Base-by-base conservation (phyloP, 1,139 yeast genomes). In the Taphrina sp. region DNA sequence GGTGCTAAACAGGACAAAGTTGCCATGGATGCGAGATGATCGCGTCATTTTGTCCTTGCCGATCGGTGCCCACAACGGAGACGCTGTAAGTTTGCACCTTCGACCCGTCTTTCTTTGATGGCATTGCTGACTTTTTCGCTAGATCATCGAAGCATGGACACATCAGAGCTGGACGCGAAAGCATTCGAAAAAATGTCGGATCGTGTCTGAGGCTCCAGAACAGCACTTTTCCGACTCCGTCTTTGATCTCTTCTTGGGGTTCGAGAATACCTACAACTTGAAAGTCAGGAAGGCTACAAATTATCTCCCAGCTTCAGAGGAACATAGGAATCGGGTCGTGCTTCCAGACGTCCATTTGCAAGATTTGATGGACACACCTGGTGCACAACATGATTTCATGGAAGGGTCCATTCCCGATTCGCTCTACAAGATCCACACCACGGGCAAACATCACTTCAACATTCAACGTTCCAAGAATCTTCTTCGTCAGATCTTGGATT, bases 21-120 rank as follows among this genome's bases (percentile, higher is more conserved):
- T 49, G 34, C 54, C 54, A 33, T 49, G 54, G 54, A 49, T 49
- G 54, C 44, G 54, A 20, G 54, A 49, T 29, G 54, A 49, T 24
- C 45, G 54, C 10, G 44, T 49, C 54, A 49, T 49, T 23, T 10
- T 49, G 39, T 38, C 46, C 22, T 26, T 49, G 10, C 31, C 45
- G n/a, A 49, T 42, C 17, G 54, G 54, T 17, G 54, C 41, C 5
- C 54, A 49, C 31, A 38, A 39, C 17, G 54, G 46, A 3, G 54
- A 49, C 14, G 47, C 29, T 12, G 47, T 43, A 33, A 1, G 44
- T 12, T 20, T 19, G n/a, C n/a, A n/a, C n/a, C n/a, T n/a, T n/a
- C n/a, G n/a, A n/a, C n/a, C n/a, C n/a, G n/a, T n/a, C n/a, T n/a
- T n/a, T n/a, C n/a, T n/a, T n/a, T n/a, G n/a, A n/a, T n/a, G n/a